A percentile compares a stretch with the other conserved stretches of the same genome.
Evolutionary conservation across 768 basidiomycete genomes (phyloP).

Genomic region (Chalciporus chontae): DNA sequence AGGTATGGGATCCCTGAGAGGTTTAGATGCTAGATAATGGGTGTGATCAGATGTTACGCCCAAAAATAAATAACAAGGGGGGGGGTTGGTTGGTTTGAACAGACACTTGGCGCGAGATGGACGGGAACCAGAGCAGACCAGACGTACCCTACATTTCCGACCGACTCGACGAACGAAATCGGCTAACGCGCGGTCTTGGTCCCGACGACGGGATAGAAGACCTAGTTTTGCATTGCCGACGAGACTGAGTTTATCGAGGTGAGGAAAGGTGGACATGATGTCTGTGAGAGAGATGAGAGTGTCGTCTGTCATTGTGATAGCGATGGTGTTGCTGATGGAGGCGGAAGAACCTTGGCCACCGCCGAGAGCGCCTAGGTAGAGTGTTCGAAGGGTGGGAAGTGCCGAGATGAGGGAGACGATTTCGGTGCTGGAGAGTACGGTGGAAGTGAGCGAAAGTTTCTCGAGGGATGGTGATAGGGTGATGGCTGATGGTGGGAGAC

Average conservation of each 20-base stretch:
- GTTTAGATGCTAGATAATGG: slow-evolving; percentile 48
- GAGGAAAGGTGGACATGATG: slow-evolving; percentile 31
- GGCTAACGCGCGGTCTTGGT: slow-evolving; percentile 34
- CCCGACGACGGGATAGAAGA: slow-evolving; percentile 23
- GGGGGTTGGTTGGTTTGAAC: too few species aligned
- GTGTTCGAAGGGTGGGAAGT: slow-evolving; percentile 42
- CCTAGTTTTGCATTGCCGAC: slow-evolving; percentile 65
- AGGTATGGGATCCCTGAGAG: slow-evolving; percentile 51
- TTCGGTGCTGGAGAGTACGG: slow-evolving; percentile 38
- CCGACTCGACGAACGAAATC: slow-evolving; percentile 53
- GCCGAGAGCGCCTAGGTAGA: slow-evolving; percentile 60
- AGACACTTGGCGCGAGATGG: too few species aligned
- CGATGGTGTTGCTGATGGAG: slow-evolving; percentile 43
- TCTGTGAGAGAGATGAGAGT: slow-evolving; percentile 43
- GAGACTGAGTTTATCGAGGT: slow-evolving; percentile 53
- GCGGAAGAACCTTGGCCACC: slow-evolving; percentile 40
- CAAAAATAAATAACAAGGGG: too few species aligned
- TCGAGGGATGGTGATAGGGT: slow-evolving; percentile 33
- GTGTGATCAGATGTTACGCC: not conserved
- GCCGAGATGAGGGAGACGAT: slow-evolving; percentile 37
- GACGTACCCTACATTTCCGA: slow-evolving; percentile 53
- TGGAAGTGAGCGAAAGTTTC: slow-evolving; percentile 65
- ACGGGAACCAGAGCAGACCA: too few species aligned
- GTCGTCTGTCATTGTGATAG: slow-evolving; percentile 56
- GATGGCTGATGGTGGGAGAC: slow-evolving; percentile 20